A percentile compares a stretch with the other conserved stretches of the same genome.
These are phyloP conservation scores for Colletotrichum sansevieriae DNA, from an alignment of 2,329 filamentous ascomycete genomes.

Conservation along the genomic window DNA sequence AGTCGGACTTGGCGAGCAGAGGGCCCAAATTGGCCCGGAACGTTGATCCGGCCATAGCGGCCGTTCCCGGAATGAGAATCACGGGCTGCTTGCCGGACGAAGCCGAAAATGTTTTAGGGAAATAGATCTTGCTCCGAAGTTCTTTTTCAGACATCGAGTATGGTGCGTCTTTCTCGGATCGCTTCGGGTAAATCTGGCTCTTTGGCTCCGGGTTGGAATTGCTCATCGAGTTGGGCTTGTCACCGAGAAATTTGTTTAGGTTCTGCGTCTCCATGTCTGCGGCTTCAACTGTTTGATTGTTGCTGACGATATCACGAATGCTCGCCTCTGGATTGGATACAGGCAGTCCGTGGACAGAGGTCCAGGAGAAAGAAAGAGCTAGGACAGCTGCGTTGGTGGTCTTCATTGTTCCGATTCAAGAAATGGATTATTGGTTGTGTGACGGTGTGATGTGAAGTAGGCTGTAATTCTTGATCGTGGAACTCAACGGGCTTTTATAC, in stretches of 20 bases:
- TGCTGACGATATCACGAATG: neutral
- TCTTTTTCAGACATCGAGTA: conserved; percentile 60
- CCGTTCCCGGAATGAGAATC: conserved; percentile 66
- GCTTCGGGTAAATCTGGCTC: conserved; percentile 52
- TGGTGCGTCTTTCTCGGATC: conserved; percentile 56
- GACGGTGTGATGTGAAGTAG: neutral
- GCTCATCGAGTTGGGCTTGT: conserved; percentile 2
- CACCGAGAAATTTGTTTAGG: neutral
- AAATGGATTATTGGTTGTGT: neutral
- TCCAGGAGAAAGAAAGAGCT: neutral
- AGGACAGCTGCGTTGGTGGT: neutral
- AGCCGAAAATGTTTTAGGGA: conserved; percentile 61
- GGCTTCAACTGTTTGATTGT: neutral
- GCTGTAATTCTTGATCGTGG: accelerated
- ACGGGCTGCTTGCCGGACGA: conserved; percentile 58
- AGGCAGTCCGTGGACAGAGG: neutral
- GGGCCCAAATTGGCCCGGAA: conserved; percentile 63
- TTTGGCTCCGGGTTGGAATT: conserved; percentile 26
- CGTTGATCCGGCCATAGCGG: conserved; percentile 51
- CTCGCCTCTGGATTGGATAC: neutral
- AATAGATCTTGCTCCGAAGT: conserved; percentile 65
- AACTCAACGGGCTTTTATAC: neutral
- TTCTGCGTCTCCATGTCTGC: neutral
- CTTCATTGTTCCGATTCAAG: conserved; percentile 1
- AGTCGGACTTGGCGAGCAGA: conserved; percentile 55